Evolutionary conservation across 2,329 filamentous ascomycete species (phyloP).

Genomic region (Beauveria varroae): DNA sequence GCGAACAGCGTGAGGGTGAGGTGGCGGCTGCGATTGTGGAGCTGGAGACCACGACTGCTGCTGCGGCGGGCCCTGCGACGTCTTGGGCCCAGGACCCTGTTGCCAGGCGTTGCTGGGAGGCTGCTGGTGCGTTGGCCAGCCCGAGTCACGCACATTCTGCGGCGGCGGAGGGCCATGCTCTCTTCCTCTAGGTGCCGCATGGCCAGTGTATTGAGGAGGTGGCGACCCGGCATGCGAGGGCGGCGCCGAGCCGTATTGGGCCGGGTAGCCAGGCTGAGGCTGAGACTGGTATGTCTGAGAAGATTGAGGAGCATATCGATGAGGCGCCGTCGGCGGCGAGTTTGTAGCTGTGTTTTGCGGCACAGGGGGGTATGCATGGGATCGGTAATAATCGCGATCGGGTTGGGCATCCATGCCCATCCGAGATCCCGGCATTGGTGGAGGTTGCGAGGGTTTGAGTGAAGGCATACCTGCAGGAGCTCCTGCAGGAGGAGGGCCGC

Average conservation of each 20-base stretch:
- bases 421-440: slow-evolving; percentile 39
- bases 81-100: slow-evolving; percentile 25
- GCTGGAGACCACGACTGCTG: slow-evolving; percentile 29
- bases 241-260: slow-evolving; percentile 28
- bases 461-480: slow-evolving; percentile 44
- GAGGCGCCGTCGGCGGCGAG: slow-evolving; percentile 37
- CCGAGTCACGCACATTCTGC: slow-evolving; percentile 8
- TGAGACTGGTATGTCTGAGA: slow-evolving; percentile 36
- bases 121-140: slow-evolving; percentile 15
- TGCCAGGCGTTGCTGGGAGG: slow-evolving; percentile 16
- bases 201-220: slow-evolving; percentile 47
- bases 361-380: slow-evolving; percentile 27
- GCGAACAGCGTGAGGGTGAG: slow-evolving; percentile 27
- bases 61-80: slow-evolving; percentile 24
- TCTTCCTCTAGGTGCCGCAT: slow-evolving; percentile 24
- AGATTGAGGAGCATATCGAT: slow-evolving; percentile 36
- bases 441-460: slow-evolving; percentile 45
- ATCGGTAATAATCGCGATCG: slow-evolving; percentile 43
- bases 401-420: slow-evolving; percentile 26
- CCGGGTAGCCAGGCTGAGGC: slow-evolving; percentile 36
- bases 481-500: slow-evolving; percentile 17
- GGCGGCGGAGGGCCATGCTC: slow-evolving; percentile 11
- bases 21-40: slow-evolving; percentile 21
- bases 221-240: slow-evolving; percentile 37
- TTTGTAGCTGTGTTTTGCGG: slow-evolving; percentile 31